Conservation (phyloP, 495 filamentous ascomycete genomes). For the Penicillium manginii region DNA sequence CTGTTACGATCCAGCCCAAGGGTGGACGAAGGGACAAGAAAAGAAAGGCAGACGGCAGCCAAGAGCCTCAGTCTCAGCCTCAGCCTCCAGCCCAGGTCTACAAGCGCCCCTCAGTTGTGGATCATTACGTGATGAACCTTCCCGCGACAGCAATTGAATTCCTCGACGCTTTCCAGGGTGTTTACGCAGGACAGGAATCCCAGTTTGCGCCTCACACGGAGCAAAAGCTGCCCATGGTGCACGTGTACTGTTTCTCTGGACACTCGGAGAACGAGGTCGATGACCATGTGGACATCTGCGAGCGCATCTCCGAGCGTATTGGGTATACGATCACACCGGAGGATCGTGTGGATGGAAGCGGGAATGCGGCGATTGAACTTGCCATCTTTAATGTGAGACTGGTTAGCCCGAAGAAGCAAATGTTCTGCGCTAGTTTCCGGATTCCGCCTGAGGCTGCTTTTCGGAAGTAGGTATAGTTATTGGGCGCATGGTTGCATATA, state of each 20-base stretch:
- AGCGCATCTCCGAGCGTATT: conserved; percentile 65
- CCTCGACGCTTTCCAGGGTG: conserved; percentile 78
- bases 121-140: conserved; percentile 96
- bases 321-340: conserved; percentile 63
- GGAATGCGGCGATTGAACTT: conserved; percentile 56
- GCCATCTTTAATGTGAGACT: conserved; percentile 78
- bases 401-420: conserved; percentile 90
- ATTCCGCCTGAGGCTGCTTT: conserved; percentile 84
- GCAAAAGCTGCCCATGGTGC: conserved; percentile 73
- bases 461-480: conserved; percentile 26
- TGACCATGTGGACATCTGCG: conserved; percentile 66
- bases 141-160: conserved; percentile 87
- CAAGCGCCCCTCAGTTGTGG: conserved; percentile 67
- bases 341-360: conserved; percentile 48
- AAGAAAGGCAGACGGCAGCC: conserved; percentile 19
- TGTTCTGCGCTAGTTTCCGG: conserved; percentile 94
- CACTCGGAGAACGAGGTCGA: conserved; percentile 71
- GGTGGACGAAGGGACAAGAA: conserved; percentile 26
- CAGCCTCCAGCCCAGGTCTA: conserved; percentile 49
- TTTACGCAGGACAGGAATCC: conserved; percentile 69
- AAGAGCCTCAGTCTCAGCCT: conserved; percentile 26
- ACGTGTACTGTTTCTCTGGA: conserved; percentile 87
- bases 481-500: conserved; percentile 17
- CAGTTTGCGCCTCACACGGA: conserved; percentile 66
- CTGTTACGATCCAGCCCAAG: conserved; percentile 47